phyloP scores from a whole-genome alignment of 148 eudicot species.

The Euryodendron excelsum region DNA sequence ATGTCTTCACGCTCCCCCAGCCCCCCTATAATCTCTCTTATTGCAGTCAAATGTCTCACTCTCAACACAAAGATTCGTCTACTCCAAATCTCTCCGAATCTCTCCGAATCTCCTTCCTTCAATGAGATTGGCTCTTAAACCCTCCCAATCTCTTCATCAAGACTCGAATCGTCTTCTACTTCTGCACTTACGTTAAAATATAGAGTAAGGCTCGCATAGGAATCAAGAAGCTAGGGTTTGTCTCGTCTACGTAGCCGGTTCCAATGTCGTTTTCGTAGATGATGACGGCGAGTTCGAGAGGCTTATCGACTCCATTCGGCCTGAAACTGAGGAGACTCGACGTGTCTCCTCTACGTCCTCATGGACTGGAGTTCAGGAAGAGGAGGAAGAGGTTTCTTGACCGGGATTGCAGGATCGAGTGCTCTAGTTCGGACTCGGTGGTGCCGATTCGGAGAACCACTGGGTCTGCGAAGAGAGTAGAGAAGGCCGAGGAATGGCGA shows the following conservation, averaged over 20 bases:
- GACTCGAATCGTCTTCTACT: too few relatives aligned
- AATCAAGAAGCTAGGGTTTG: neutral
- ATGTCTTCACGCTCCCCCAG: slow-evolving; percentile 3
- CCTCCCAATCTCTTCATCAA: neutral
- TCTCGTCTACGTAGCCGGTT: neutral
- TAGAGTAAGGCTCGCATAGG: neutral
- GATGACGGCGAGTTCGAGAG: slow-evolving; percentile 63
- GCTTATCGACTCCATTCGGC: slow-evolving; percentile 42
- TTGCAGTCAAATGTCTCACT: neutral
- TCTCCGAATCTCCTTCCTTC: neutral
- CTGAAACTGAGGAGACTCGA: slow-evolving; percentile 24
- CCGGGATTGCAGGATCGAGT: slow-evolving; percentile 12
- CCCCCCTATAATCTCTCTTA: neutral
- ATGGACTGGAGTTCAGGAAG: slow-evolving; percentile 1
- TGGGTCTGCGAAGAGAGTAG: slow-evolving; percentile 24
- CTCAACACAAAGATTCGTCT: neutral
- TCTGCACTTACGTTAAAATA: neutral
- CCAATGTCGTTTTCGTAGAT: slow-evolving; percentile 20
- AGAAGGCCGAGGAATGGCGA: slow-evolving; percentile 49
- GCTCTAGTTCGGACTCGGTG: slow-evolving; percentile 41
- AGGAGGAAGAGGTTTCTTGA: slow-evolving; percentile 13
- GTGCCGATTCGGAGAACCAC: slow-evolving; percentile 25
- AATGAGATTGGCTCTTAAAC: neutral
- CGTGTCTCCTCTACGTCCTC: slow-evolving; percentile 9
- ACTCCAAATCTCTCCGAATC: neutral